Evolutionary conservation across 2,329 filamentous ascomycete genomes (phyloP), one percentile per base, ranked within the genome.

Genomic region (Chaetomiaceae sp.): DNA sequence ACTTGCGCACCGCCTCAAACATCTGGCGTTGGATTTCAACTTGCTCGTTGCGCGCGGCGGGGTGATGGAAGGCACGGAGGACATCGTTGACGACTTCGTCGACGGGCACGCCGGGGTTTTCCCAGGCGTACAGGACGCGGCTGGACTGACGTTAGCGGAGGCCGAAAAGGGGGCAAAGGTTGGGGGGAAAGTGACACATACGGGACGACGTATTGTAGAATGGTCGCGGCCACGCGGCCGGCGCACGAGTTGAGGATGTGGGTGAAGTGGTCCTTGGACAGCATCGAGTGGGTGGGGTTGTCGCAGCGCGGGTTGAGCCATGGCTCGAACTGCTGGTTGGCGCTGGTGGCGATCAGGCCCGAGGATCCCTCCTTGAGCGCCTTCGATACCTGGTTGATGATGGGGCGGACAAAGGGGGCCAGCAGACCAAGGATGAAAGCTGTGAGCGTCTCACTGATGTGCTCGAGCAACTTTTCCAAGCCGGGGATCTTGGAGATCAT

Each of bases 401-500:
- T 86, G 10, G 94, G 94, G 51, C 90, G 84, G 57, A 99, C 81
- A 69, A 95, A 97, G 0, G 94, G 94, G 0, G 94, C 89, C 16
- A 99, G 78, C 1, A 99, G 80, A 5, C 90, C 91, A 57, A 99
- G 80, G 46, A 99, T 82, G 67, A 97, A 97, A 6, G 96, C 79
- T 0, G 92, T 96, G 36, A 99, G 76, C 1, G 88, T 92, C 73
- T 99, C 94, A 51, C 87, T 89, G 63, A 99, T 95, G 63, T 90
- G 92, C 59, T 97, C 92, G 20, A 97, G 83, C n/a, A 96, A 75
- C 56, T 85, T 79, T 71, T 96, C 90, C 4, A 99, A 77, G 0
- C 92, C 92, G 0, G 94, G 94, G 34, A 99, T 87, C 74, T 95
- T 96, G 63, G 90, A 84, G 60, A 97, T 90, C 48, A 90, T 86